Percentiles rank a stretch among this genome's conserved stretches.
These are phyloP conservation scores for Debaryomyces fabryi DNA, from an alignment of 1,139 yeast genomes.

Conservation along the genomic window DNA sequence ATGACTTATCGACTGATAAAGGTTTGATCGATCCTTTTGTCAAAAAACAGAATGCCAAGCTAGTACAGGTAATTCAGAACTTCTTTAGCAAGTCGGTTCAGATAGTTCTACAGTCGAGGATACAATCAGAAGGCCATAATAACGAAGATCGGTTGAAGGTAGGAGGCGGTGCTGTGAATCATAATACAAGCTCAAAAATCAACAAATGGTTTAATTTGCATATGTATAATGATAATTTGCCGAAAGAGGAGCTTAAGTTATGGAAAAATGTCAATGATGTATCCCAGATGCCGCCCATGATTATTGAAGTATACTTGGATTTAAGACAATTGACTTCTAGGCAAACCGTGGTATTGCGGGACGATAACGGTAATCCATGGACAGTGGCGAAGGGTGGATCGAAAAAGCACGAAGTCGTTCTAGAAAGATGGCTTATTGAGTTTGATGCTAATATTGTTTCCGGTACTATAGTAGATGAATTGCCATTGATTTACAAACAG, in stretches of 20 bases:
- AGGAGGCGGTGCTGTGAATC: conserved; percentile 12
- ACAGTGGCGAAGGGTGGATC: conserved; percentile 44
- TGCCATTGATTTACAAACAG: conserved; percentile 74
- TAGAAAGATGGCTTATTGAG: conserved; percentile 92
- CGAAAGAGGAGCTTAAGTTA: conserved; percentile 57
- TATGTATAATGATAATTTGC: conserved; percentile 46
- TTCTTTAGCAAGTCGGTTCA: conserved; percentile 76
- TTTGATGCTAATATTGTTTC: conserved; percentile 49
- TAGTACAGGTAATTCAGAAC: conserved; percentile 57
- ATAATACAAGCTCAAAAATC: conserved; percentile 23
- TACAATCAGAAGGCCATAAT: conserved; percentile 15
- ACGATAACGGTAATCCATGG: conserved; percentile 48
- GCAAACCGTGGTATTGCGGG: conserved; percentile 62
- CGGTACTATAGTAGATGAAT: conserved; percentile 45
- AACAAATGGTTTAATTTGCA: conserved; percentile 76
- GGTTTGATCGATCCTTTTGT: conserved; percentile 24
- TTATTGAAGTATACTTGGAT: conserved; percentile 83
- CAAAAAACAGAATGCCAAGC: conserved; percentile 35
- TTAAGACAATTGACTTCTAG: conserved; percentile 59
- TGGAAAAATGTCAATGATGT: conserved; percentile 58
- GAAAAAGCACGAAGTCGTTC: conserved; percentile 75
- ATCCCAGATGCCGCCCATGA: conserved; percentile 67
- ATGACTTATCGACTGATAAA: conserved; percentile 13
- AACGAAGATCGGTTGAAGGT: conserved; percentile 8
- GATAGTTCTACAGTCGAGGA: conserved; percentile 34